Evolutionary conservation across 164 flowering plant genomes (phyloP).

Genomic region (Platanus orientalis): DNA sequence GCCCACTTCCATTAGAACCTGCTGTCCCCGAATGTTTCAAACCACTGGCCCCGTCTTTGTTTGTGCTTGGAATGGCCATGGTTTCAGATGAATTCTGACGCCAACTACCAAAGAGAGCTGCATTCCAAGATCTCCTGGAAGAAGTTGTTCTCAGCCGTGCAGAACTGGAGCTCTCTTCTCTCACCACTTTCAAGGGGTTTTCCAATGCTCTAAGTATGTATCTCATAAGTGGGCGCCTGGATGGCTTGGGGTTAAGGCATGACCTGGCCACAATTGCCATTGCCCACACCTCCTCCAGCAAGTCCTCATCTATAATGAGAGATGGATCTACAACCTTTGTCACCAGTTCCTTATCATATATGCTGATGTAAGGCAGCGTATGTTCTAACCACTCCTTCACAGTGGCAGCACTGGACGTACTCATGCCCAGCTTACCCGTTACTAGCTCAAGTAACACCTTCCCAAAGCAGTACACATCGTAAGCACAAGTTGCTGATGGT

Average conservation of each 20-base stretch:
- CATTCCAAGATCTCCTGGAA: slow-evolving; percentile 91
- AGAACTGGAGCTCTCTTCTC: slow-evolving; percentile 65
- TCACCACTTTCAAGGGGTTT: slow-evolving; percentile 78
- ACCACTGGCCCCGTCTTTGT: slow-evolving; percentile 44
- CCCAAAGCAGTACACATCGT: slow-evolving; percentile 84
- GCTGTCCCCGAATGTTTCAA: slow-evolving; percentile 40
- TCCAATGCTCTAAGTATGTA: slow-evolving; percentile 82
- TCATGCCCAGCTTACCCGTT: slow-evolving; percentile 78
- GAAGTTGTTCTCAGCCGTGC: slow-evolving; percentile 71
- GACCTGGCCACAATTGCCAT: slow-evolving; percentile 84
- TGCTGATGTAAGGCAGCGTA: slow-evolving; percentile 54
- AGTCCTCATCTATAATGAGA: slow-evolving; percentile 69
- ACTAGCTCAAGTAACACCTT: slow-evolving; percentile 84
- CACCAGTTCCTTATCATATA: slow-evolving; percentile 67
- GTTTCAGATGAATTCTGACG: slow-evolving; percentile 72
- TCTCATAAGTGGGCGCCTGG: slow-evolving; percentile 68
- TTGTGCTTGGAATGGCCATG: slow-evolving; percentile 28
- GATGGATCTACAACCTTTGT: slow-evolving; percentile 72
- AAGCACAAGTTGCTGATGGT: slow-evolving; percentile 59
- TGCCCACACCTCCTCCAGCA: slow-evolving; percentile 95
- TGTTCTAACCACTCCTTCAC: slow-evolving; percentile 65
- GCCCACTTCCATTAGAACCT: slow-evolving; percentile 65
- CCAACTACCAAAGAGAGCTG: slow-evolving; percentile 92
- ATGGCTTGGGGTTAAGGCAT: slow-evolving; percentile 85
- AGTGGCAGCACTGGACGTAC: slow-evolving; percentile 44